A percentile compares a stretch with the other conserved stretches of the same genome.
Evolutionary conservation across 2,329 filamentous ascomycete genomes (phyloP).

Genomic region (Cryphonectria radicalis): DNA sequence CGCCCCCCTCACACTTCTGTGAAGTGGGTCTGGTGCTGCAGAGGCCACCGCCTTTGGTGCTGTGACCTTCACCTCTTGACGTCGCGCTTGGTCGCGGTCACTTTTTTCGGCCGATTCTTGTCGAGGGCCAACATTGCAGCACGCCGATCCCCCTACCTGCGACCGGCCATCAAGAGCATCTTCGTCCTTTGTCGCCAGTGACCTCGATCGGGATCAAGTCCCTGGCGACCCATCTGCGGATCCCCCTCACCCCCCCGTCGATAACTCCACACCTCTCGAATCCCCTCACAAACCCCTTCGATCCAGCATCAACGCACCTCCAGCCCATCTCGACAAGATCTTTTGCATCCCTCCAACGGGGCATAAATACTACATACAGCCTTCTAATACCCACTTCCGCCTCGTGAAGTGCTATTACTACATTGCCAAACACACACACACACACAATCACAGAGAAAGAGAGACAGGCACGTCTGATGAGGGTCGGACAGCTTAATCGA

Average conservation of each 20-base stretch:
- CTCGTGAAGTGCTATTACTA: slow-evolving; percentile 20
- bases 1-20: slow-evolving; percentile 1
- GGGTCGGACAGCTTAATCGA: slow-evolving; percentile 70
- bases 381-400: slow-evolving; percentile 24
- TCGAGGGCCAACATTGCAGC: slow-evolving; percentile 3
- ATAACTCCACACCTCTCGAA: slow-evolving; percentile 2
- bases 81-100: slow-evolving; percentile 23
- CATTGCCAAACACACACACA: slow-evolving; percentile 4
- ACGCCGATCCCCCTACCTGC: slow-evolving; percentile 3
- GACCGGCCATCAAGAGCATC: slow-evolving; percentile 17
- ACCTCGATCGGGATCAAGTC: background rate
- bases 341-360: slow-evolving; percentile 25
- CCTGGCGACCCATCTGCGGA: slow-evolving; percentile 4
- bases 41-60: slow-evolving; percentile 18
- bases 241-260: background rate
- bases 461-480: slow-evolving; percentile 44
- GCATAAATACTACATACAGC: slow-evolving; percentile 23
- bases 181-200: background rate
- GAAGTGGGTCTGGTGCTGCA: slow-evolving; percentile 24
- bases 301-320: slow-evolving; percentile 11
- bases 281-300: slow-evolving; percentile 6
- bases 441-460: background rate
- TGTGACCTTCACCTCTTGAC: slow-evolving; percentile 19
- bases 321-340: slow-evolving; percentile 20
- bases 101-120: slow-evolving; percentile 13